Conservation (phyloP, 75 land plant species). For the Sequoiadendron giganteum region DNA sequence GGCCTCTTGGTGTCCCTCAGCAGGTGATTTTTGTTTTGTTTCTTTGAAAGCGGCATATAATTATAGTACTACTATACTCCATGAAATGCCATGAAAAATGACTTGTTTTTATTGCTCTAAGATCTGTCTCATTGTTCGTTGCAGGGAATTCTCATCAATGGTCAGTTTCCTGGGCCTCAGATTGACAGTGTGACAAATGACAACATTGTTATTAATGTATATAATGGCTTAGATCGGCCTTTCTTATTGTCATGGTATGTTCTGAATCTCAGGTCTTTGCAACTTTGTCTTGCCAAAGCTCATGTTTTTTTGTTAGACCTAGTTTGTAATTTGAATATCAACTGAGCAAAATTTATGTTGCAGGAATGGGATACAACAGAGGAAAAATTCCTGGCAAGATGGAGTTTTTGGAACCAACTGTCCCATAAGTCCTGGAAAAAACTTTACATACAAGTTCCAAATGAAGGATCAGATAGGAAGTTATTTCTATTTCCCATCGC, state of each 20-base stretch:
- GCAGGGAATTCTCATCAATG: conserved; percentile 85
- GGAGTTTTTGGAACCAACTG: conserved; percentile 61
- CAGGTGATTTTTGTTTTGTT: conserved; percentile 17
- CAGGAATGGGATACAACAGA: conserved; percentile 57
- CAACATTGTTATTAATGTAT: conserved; percentile 68
- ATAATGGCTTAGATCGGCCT: conserved; percentile 63
- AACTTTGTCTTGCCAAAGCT: neutral
- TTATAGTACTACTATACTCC: neutral
- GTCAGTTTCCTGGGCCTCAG: conserved; percentile 82
- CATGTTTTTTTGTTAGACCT: neutral
- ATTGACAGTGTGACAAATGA: conserved; percentile 59
- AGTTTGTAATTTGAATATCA: neutral
- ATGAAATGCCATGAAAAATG: neutral
- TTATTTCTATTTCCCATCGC: conserved; percentile 56
- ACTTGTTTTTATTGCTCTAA: neutral
- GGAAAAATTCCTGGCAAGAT: conserved; percentile 56
- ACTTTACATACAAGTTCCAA: conserved; percentile 50
- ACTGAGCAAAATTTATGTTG: neutral
- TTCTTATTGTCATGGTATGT: conserved; percentile 65
- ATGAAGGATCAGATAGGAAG: conserved; percentile 61
- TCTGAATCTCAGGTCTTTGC: neutral
- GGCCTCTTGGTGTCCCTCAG: conserved; percentile 31
- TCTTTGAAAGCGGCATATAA: neutral
- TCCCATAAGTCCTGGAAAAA: conserved; percentile 47
- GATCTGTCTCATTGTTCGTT: neutral